These are phyloP conservation scores for Trypanosomatidae sp. DNA, from an alignment of 208 protist genomes.

Conservation along the genomic window DNA sequence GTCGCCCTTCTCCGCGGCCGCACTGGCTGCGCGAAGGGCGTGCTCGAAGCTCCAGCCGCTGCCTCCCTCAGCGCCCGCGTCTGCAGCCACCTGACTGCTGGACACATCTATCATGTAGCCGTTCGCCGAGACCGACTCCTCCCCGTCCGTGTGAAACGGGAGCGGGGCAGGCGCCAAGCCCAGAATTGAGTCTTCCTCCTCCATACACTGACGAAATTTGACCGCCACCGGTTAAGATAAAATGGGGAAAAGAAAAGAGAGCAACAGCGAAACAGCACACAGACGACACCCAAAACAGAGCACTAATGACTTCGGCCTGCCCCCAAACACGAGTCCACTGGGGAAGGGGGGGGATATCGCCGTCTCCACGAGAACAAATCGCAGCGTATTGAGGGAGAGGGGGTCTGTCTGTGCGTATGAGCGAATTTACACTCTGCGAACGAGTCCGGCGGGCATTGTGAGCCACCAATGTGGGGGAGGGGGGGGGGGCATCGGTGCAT, in stretches of 20 bases:
- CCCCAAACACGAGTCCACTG: neutral
- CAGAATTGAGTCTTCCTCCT: constrained; percentile 38
- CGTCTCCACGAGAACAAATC: neutral
- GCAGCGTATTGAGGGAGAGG: neutral
- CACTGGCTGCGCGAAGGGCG: constrained; percentile 14
- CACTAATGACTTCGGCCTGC: neutral
- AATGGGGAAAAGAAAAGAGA: neutral
- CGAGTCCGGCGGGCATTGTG: neutral
- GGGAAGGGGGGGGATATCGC: neutral
- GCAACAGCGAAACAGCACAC: neutral
- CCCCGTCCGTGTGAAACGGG: constrained; percentile 4
- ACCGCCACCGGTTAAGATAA: neutral
- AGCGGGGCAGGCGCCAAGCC: constrained; percentile 17
- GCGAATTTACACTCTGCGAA: neutral
- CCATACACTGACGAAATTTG: constrained; percentile 17
- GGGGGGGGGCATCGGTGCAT: neutral
- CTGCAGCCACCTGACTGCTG: neutral
- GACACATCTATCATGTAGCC: neutral
- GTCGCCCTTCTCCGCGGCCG: neutral
- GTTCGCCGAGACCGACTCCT: neutral
- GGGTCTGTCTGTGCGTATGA: neutral
- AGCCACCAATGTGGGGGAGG: neutral
- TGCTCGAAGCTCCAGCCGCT: constrained; percentile 27
- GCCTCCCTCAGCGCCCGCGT: neutral
- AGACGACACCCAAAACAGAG: neutral